These are phyloP conservation scores for Pisolithus marmoratus DNA, from an alignment of 768 basidiomycete genomes.

Conservation along the genomic window DNA sequence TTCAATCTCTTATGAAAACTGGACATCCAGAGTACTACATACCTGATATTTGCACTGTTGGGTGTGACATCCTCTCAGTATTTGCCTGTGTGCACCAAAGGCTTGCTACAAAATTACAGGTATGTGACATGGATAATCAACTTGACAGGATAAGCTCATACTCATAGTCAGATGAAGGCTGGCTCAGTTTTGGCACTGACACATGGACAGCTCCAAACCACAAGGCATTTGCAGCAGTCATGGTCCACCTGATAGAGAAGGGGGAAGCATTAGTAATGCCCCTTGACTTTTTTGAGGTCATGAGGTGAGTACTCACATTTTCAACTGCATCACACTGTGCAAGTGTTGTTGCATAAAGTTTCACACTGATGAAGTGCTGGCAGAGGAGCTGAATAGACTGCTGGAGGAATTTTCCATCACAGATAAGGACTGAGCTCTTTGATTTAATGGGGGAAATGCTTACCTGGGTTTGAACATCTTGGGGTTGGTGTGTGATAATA, in stretches of 20 bases:
- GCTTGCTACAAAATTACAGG: background rate
- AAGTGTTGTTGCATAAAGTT: conserved; percentile 12
- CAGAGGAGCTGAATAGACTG: conserved; percentile 26
- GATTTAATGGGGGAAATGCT: background rate
- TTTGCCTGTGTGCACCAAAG: conserved; percentile 2
- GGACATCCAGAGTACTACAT: conserved; percentile 5
- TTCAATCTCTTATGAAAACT: conserved; percentile 14
- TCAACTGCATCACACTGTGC: background rate
- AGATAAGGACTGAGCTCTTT: conserved; percentile 21
- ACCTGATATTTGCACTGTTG: conserved; percentile 15
- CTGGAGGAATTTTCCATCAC: conserved; percentile 31
- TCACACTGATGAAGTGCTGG: conserved; percentile 32
- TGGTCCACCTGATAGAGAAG: conserved; percentile 28
- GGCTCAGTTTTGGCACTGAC: conserved; percentile 30
- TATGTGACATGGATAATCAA: background rate
- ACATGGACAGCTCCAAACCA: conserved; percentile 36
- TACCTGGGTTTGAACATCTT: no score
- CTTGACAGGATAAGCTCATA: background rate
- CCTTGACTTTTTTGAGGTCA: conserved; percentile 35
- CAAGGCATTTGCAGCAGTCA: conserved; percentile 25
- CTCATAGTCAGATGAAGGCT: conserved; percentile 23
- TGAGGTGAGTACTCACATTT: conserved; percentile 8
- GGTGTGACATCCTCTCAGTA: conserved; percentile 11
- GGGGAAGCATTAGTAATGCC: conserved; percentile 23
- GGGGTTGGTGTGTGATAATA: no score